These are phyloP conservation scores for Fragaria ananassa DNA, from an alignment of 306 rosid species.

Conservation along the genomic window DNA sequence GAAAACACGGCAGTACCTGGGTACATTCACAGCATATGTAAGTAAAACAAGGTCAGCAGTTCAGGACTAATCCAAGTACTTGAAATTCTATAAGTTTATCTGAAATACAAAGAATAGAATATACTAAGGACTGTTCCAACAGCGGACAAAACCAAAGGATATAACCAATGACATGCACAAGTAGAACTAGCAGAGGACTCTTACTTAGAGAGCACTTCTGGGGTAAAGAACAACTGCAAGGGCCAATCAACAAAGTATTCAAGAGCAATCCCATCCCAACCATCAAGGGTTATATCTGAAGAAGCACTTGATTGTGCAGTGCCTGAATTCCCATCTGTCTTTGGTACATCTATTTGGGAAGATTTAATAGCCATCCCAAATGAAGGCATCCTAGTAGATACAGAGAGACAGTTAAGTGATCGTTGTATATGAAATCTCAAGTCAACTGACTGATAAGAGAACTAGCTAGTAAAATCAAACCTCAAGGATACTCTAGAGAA, in stretches of 20 bases:
- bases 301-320: constrained; percentile 51
- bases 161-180: constrained; percentile 26
- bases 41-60: constrained; percentile 15
- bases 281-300: constrained; percentile 69
- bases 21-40: constrained; percentile 16
- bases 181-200: constrained; percentile 28
- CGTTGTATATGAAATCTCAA: constrained; percentile 19
- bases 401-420: constrained; percentile 24
- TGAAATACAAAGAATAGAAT: neutral
- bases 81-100: neutral
- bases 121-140: neutral
- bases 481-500: constrained; percentile 82
- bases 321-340: constrained; percentile 54
- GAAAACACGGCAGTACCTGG: constrained; percentile 81
- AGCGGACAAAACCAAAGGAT: constrained; percentile 14
- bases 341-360: constrained; percentile 53
- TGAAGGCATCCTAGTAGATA: constrained; percentile 75
- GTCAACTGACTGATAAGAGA: constrained; percentile 13
- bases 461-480: constrained; percentile 18
- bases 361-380: constrained; percentile 78
- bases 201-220: constrained; percentile 94
- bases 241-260: constrained; percentile 98
- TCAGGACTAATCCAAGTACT: constrained; percentile 20
- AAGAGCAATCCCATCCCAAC: constrained; percentile 96
- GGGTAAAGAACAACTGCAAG: constrained; percentile 88